Base-by-base conservation (phyloP, 169 alveolate species). In the Plasmodium falciparum region DNA sequence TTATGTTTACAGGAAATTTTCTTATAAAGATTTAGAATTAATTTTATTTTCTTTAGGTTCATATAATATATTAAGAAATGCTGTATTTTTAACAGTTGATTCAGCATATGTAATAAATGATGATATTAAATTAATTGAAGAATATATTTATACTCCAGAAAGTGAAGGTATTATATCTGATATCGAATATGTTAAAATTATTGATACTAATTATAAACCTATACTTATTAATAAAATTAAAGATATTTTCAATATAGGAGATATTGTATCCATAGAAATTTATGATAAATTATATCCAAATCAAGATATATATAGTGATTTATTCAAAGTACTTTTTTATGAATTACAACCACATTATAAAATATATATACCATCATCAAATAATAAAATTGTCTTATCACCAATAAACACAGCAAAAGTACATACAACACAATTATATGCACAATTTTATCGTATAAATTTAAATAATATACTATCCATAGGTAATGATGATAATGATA, bases 331-430 rank as follows among this genome's bases (percentile, higher is more conserved):
- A 1, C 29, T 78, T 26, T 29, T 9, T 50, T 12, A 13, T 26
- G 89, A 78, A 24, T 66, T 78, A 47, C 71, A 65, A 1, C 49
- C 6, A 9, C 29, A 71, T 65, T 78, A 49, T 59, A 78, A 65
- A 9, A 52, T 78, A 47, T 78, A 78, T 52, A 43, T 66, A 1
- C 71, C 78, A 15, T 43, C 52, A 9, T 12, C 22, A 49, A 78
- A 66, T 0, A 56, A 29, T 1, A 65, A 65, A 43, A 3, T 78
- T 26, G 89, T 78, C 3, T 17, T 56, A 56, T 65, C 78, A 0
- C 89, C 89, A n/a, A 24, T 78, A 20, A 78, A 78, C 43, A 78
- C 89, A 1, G 26, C 89, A 4, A 78, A 78, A 45, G 15, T 65
- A 78, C 70, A 65, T 22, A 65, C 63, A 24, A 20, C 54, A 13